Evolutionary conservation across 306 rosid species (phyloP).

Genomic region (Mimosa bimucronata): DNA sequence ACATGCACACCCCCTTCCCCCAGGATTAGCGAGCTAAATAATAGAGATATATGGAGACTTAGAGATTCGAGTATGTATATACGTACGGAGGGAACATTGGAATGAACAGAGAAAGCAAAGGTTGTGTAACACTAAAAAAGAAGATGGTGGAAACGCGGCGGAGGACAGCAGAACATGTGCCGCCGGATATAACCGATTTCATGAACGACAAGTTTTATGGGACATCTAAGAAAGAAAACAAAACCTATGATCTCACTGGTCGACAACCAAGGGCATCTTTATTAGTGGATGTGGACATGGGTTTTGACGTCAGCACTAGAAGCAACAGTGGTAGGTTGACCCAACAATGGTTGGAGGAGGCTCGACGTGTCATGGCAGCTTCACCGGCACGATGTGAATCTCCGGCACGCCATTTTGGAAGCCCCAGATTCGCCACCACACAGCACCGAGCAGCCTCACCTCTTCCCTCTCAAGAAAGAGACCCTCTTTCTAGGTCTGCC

Average conservation of each 20-base stretch:
- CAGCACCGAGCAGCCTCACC: constrained; percentile 34
- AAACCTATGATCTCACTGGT: constrained; percentile 62
- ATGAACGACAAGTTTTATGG: constrained; percentile 90
- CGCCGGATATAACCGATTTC: constrained; percentile 76
- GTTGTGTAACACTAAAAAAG: constrained; percentile 42
- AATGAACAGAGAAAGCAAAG: constrained; percentile 41
- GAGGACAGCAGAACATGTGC: constrained; percentile 36
- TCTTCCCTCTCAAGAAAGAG: constrained; percentile 52
- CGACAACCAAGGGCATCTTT: background rate
- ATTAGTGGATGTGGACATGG: background rate
- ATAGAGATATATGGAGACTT: background rate
- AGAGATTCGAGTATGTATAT: background rate
- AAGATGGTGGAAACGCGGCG: constrained; percentile 37
- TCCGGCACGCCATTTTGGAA: constrained; percentile 58
- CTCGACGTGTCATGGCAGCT: constrained; percentile 66
- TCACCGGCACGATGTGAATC: constrained; percentile 67
- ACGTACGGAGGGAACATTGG: constrained; percentile 32
- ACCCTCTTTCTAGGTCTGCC: constrained; percentile 75
- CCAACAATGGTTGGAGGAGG: constrained; percentile 82
- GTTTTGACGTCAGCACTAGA: constrained; percentile 56
- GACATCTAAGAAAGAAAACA: constrained; percentile 34
- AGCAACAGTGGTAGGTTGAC: constrained; percentile 60
- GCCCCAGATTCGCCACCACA: constrained; percentile 68
- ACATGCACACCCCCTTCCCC: background rate
- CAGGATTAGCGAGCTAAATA: background rate